Evolutionary conservation across 2,329 filamentous ascomycete genomes (phyloP).

Genomic region (Aspergillus aculeatinus): DNA sequence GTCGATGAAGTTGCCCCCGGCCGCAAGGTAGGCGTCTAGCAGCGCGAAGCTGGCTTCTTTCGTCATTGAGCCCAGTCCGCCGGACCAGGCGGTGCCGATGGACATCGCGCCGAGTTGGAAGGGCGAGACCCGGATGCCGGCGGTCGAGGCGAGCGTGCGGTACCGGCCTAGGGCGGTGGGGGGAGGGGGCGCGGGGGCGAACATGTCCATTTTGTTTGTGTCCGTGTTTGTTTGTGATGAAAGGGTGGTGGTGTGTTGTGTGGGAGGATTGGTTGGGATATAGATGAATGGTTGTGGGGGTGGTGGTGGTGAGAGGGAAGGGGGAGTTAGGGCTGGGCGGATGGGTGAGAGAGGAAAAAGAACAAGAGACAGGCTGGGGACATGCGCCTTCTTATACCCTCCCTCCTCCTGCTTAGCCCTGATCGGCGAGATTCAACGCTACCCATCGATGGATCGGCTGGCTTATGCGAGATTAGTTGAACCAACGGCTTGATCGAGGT

Average conservation of each 20-base stretch:
- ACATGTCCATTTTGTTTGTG: constrained; percentile 14
- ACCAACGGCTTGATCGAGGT: neutral
- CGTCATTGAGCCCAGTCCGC: constrained; percentile 21
- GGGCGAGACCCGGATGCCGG: constrained; percentile 64
- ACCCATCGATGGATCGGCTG: neutral
- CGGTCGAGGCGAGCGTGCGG: constrained; percentile 63
- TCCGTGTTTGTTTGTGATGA: neutral
- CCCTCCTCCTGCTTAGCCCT: neutral
- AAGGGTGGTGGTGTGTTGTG: neutral
- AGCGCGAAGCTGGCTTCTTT: constrained; percentile 61
- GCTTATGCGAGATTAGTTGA: neutral
- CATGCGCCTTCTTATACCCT: neutral
- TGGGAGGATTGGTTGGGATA: neutral
- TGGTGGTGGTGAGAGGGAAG: neutral
- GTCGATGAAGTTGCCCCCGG: constrained; percentile 72
- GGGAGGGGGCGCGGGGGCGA: constrained; percentile 48
- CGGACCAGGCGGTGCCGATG: constrained; percentile 39
- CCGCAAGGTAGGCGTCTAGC: constrained; percentile 62
- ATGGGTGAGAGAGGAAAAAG: neutral
- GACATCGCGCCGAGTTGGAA: constrained; percentile 44
- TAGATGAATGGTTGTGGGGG: neutral
- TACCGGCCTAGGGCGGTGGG: constrained; percentile 63
- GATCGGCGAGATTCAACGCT: neutral
- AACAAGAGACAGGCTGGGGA: neutral
- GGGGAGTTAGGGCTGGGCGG: neutral